Conservation (phyloP, 2,329 filamentous ascomycete species). For the Fusarium algeriense region DNA sequence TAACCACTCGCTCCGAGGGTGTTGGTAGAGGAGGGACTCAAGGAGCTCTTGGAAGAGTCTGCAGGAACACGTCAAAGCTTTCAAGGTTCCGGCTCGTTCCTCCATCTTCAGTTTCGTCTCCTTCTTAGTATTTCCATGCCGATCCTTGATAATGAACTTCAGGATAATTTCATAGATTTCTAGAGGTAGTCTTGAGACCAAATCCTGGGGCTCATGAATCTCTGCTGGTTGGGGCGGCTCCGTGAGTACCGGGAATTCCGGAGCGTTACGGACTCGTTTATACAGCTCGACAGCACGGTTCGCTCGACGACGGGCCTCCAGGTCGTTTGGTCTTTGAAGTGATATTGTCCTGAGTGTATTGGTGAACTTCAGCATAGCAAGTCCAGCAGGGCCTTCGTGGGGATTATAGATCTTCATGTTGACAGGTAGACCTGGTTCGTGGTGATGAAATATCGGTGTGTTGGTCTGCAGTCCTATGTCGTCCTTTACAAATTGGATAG, state of each 20-base stretch:
- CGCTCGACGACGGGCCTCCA: constrained; percentile 4
- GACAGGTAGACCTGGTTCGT: too few relatives aligned
- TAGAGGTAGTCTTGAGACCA: background rate
- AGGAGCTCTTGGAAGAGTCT: background rate
- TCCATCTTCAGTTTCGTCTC: too few relatives aligned
- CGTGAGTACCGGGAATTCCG: background rate
- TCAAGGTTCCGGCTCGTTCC: constrained; percentile 1
- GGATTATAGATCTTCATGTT: too few relatives aligned
- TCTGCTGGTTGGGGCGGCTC: background rate
- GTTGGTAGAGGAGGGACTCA: constrained; percentile 5
- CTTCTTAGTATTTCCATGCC: background rate
- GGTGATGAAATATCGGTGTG: too few relatives aligned
- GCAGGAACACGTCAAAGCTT: constrained; percentile 10
- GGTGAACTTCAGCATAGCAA: background rate
- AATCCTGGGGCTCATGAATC: background rate
- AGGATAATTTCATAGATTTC: constrained; percentile 25
- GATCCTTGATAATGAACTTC: background rate
- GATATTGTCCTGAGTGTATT: background rate
- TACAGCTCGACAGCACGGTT: too few relatives aligned
- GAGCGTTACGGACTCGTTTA: background rate
- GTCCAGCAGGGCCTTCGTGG: background rate
- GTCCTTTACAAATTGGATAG: too few relatives aligned
- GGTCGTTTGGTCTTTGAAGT: background rate
- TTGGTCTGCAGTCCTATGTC: too few relatives aligned
- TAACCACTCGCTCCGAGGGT: background rate